Evolutionary conservation across 176 grass and related monocot species (phyloP).

Genomic region (Triticum urartu): DNA sequence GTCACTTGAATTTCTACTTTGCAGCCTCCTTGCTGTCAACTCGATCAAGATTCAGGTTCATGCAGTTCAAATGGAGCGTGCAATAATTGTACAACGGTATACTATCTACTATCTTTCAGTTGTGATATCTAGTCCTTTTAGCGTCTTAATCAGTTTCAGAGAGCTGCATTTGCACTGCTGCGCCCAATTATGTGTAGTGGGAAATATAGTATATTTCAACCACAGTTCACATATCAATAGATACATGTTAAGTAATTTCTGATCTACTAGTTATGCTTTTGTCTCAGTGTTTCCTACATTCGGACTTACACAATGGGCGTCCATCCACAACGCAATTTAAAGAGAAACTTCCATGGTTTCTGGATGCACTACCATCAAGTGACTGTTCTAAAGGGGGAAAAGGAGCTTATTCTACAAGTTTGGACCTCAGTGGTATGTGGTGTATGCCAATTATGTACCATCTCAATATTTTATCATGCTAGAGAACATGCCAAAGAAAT

Average conservation of each 20-base stretch:
- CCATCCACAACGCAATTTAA: conserved; percentile 82
- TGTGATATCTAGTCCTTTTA: not conserved
- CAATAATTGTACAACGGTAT: conserved; percentile 95
- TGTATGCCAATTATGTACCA: conserved; percentile 21
- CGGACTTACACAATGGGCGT: conserved; percentile 80
- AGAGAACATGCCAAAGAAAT: conserved; percentile 17
- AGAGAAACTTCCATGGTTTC: conserved; percentile 98
- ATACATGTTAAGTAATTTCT: conserved; percentile 21
- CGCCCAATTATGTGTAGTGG: conserved; percentile 11
- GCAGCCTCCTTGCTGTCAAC: conserved; percentile 74
- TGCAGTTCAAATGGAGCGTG: conserved; percentile 48
- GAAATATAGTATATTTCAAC: not conserved
- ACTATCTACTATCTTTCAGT: conserved; percentile 29
- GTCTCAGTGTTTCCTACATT: conserved; percentile 70
- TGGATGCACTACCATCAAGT: conserved; percentile 87
- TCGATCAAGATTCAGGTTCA: conserved; percentile 50
- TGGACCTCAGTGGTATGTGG: conserved; percentile 75
- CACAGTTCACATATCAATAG: conserved; percentile 12
- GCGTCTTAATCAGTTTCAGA: conserved; percentile 2
- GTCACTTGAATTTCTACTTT: conserved; percentile 27
- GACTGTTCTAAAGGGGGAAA: conserved; percentile 97
- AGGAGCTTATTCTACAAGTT: conserved; percentile 96
- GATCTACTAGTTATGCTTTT: conserved; percentile 44
- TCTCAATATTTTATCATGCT: conserved; percentile 1
- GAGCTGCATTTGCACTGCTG: not conserved